A percentile compares a stretch with the other conserved stretches of the same genome.
Evolutionary conservation across 306 rosid genomes (phyloP).

Genomic region (Senna siamea): DNA sequence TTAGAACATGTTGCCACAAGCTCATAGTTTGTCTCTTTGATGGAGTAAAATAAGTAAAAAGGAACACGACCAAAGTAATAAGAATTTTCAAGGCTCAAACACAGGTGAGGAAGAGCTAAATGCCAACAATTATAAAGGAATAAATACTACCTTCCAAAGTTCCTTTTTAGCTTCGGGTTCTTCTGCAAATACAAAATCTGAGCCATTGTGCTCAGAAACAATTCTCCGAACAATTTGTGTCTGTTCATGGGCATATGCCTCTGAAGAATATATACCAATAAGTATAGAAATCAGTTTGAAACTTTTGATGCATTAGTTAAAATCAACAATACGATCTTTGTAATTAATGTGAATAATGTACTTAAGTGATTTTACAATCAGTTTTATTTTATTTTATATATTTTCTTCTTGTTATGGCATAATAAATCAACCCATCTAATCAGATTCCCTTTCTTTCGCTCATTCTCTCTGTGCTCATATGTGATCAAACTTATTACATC

Average conservation of each 20-base stretch:
- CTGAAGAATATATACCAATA: slow-evolving; percentile 47
- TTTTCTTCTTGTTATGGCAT: neutral
- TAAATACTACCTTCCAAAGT: slow-evolving; percentile 79
- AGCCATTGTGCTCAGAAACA: slow-evolving; percentile 85
- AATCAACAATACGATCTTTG: slow-evolving; percentile 19
- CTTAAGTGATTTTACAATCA: neutral
- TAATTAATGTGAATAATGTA: slow-evolving; percentile 7
- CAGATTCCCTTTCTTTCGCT: slow-evolving; percentile 9
- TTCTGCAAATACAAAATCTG: slow-evolving; percentile 90
- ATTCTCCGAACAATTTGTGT: slow-evolving; percentile 82
- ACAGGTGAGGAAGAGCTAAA: neutral
- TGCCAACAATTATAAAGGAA: slow-evolving; percentile 18
- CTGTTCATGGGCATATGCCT: slow-evolving; percentile 95
- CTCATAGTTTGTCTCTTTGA: neutral
- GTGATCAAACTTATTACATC: neutral
- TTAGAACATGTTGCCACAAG: neutral
- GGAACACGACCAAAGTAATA: no score
- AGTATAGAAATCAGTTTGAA: slow-evolving; percentile 22
- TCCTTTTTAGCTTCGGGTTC: slow-evolving; percentile 86
- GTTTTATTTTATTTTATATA: slow-evolving; percentile 1
- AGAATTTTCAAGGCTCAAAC: neutral
- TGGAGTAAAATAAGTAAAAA: neutral
- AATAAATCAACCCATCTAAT: slow-evolving; percentile 12
- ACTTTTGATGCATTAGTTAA: slow-evolving; percentile 24
- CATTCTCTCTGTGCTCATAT: neutral